These are phyloP conservation scores for Leucosporidium creatinivorum DNA, from an alignment of 768 basidiomycete species.

Conservation along the genomic window DNA sequence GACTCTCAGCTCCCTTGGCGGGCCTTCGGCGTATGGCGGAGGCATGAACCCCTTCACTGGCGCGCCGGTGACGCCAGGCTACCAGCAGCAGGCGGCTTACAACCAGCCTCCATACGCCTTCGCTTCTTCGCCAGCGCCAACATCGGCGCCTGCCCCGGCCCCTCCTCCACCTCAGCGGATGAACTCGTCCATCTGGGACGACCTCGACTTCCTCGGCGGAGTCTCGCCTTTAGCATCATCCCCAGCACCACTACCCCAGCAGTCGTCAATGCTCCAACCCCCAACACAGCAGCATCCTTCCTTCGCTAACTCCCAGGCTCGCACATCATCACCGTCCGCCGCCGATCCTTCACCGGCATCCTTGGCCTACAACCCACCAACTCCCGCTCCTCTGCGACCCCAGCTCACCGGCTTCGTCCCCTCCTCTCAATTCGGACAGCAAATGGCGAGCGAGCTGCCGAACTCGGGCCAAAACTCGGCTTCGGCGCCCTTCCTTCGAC, in stretches of 20 bases:
- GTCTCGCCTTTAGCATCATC: neutral
- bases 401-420: slow-evolving; percentile 30
- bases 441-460: slow-evolving; percentile 7
- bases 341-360: neutral
- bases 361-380: slow-evolving; percentile 3
- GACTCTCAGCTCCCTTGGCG: too few relatives aligned
- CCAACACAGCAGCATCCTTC: slow-evolving; percentile 2
- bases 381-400: slow-evolving; percentile 35
- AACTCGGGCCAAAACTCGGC: neutral
- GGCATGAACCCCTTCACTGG: too few relatives aligned
- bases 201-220: slow-evolving; percentile 10
- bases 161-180: neutral
- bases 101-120: slow-evolving; percentile 11
- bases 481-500: neutral
- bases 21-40: too few relatives aligned
- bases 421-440: slow-evolving; percentile 22
- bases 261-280: neutral
- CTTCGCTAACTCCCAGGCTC: neutral
- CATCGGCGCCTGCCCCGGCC: neutral
- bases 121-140: slow-evolving; percentile 15
- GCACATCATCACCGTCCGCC: slow-evolving; percentile 2
- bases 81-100: neutral
- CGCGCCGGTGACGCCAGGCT: neutral
- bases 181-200: slow-evolving; percentile 20
- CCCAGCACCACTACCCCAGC: neutral